These are phyloP conservation scores for Geoglossum cookeanum DNA, from an alignment of 2,329 filamentous ascomycete species.

Conservation along the genomic window DNA sequence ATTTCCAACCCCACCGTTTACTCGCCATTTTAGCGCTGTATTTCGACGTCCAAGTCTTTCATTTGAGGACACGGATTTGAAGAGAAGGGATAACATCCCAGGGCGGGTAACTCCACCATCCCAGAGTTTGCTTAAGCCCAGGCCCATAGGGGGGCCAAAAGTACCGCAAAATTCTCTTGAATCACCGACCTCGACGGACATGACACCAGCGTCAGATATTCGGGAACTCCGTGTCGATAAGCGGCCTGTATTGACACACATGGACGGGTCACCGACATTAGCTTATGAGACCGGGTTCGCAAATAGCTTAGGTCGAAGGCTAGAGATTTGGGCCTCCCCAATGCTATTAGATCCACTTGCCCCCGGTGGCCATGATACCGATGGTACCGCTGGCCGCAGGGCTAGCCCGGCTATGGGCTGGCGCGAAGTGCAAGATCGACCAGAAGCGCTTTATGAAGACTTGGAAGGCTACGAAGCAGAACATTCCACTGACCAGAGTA, in stretches of 20 bases:
- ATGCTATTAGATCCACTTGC: background rate
- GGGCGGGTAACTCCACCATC: background rate
- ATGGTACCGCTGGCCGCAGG: background rate
- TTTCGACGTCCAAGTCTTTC: background rate
- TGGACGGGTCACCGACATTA: background rate
- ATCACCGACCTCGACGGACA: background rate
- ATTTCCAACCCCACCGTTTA: background rate
- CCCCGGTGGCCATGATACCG: background rate
- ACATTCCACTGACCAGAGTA: background rate
- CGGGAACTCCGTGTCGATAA: background rate
- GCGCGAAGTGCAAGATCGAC: background rate
- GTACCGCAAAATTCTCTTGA: background rate
- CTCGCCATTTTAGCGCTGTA: background rate
- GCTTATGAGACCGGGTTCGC: background rate
- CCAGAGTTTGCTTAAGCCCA: background rate
- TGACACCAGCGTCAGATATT: background rate
- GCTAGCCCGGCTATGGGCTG: conserved; percentile 2
- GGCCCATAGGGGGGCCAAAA: background rate
- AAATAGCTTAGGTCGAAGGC: background rate
- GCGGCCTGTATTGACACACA: background rate
- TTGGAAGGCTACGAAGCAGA: background rate
- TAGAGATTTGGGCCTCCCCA: conserved; percentile 2
- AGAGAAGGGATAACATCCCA: background rate
- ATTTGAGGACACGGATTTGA: background rate
- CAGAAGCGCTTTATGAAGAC: background rate